Conservation (phyloP, 78 protist species). For the Bodo saltans region DNA sequence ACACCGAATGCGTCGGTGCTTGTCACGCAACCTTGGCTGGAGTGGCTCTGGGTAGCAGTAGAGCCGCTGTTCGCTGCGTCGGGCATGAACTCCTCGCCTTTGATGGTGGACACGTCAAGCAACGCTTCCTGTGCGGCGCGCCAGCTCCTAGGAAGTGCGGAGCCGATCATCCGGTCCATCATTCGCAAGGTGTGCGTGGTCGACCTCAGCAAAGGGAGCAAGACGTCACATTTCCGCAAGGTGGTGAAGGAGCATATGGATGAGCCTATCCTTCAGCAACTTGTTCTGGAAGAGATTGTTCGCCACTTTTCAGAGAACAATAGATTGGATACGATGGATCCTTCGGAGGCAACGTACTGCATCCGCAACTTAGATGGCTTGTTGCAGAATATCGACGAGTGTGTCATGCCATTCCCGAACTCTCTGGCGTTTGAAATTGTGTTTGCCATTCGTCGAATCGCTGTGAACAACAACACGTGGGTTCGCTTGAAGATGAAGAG, state of each 20-base stretch:
- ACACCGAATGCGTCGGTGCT: neutral
- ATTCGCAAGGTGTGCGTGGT: neutral
- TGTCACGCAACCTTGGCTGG: neutral
- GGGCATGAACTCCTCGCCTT: neutral
- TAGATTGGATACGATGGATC: neutral
- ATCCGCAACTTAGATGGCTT: neutral
- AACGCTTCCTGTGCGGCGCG: neutral
- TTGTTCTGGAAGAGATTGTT: neutral
- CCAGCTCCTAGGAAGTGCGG: neutral
- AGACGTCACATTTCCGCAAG: neutral
- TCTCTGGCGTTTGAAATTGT: neutral
- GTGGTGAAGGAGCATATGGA: neutral
- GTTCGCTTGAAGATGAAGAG: neutral
- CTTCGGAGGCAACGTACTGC: neutral
- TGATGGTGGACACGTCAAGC: neutral
- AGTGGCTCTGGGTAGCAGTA: neutral
- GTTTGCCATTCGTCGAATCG: neutral
- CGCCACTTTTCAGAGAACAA: neutral
- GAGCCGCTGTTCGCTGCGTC: neutral
- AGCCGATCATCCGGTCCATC: neutral
- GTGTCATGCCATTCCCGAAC: neutral
- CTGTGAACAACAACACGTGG: neutral
- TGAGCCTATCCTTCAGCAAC: neutral
- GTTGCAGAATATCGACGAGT: neutral
- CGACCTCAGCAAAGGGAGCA: neutral